Evolutionary conservation across 2,329 filamentous ascomycete species (phyloP).

Genomic region (Cordyceps cicadae): DNA sequence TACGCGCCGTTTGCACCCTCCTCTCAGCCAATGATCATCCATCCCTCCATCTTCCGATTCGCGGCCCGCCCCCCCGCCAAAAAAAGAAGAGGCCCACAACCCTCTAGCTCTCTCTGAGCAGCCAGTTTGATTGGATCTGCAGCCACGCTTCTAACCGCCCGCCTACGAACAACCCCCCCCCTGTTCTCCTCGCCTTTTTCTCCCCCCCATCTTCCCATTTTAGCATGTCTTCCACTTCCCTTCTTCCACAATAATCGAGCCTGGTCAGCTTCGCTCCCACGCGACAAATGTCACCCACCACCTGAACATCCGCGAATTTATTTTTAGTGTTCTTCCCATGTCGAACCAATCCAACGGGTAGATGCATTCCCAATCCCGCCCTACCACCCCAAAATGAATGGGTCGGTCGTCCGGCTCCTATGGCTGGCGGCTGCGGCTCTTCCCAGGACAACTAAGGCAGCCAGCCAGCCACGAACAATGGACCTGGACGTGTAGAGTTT

Average conservation of each 20-base stretch:
- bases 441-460: background rate
- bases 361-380: background rate
- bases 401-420: background rate
- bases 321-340: background rate
- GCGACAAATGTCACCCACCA: too few species aligned
- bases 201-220: background rate
- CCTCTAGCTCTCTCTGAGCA: background rate
- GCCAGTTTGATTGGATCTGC: background rate
- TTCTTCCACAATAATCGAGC: too few species aligned
- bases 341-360: background rate
- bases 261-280: too few species aligned
- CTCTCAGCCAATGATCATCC: background rate
- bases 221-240: background rate
- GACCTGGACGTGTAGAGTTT: background rate
- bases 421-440: conserved; percentile 7
- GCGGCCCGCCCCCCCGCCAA: too few species aligned
- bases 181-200: background rate
- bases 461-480: too few species aligned
- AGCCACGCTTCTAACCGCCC: conserved; percentile 9
- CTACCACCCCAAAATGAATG: background rate
- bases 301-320: too few species aligned
- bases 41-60: too few species aligned
- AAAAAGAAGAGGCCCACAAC: background rate
- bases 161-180: background rate
- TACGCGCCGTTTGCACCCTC: background rate